These are phyloP conservation scores for Aspergillus intermedius DNA, from an alignment of 2,329 filamentous ascomycete genomes.

Conservation along the genomic window DNA sequence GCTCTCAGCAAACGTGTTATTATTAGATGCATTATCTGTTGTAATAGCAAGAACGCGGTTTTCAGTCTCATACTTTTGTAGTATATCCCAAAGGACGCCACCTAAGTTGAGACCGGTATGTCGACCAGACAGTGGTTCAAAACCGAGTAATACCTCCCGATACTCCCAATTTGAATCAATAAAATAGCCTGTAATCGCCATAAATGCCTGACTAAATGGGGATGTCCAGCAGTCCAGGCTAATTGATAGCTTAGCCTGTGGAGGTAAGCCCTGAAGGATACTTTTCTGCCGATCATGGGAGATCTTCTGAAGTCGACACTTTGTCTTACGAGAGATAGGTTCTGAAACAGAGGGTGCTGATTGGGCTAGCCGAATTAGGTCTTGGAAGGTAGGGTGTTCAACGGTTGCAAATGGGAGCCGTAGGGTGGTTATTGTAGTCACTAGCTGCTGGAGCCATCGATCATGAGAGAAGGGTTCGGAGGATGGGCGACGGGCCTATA, in stretches of 20 bases:
- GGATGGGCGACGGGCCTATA: too few species aligned
- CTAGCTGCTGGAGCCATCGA: too few species aligned
- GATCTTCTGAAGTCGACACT: neutral
- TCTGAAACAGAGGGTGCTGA: neutral
- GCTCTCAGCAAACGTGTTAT: too few species aligned
- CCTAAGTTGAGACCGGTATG: slow-evolving; percentile 1
- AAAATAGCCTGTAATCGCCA: slow-evolving; percentile 6
- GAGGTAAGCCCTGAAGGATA: neutral
- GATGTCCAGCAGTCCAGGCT: slow-evolving; percentile 10
- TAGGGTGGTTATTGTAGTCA: neutral
- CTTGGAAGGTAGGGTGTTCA: too few species aligned
- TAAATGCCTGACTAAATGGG: neutral
- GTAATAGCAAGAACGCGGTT: too few species aligned
- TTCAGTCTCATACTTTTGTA: too few species aligned
- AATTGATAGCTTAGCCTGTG: neutral
- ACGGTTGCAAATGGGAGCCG: too few species aligned
- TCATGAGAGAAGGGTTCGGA: too few species aligned
- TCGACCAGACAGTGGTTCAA: neutral
- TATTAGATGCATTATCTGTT: too few species aligned
- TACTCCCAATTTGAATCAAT: slow-evolving; percentile 4
- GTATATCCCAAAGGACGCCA: too few species aligned
- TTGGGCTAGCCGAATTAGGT: neutral
- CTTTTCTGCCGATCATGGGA: neutral
- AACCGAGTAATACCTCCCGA: slow-evolving; percentile 7
- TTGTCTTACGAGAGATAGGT: neutral